Evolutionary conservation across 306 rosid species (phyloP), one percentile per base, ranked within the genome.

Genomic region (Castanopsis chinensis): DNA sequence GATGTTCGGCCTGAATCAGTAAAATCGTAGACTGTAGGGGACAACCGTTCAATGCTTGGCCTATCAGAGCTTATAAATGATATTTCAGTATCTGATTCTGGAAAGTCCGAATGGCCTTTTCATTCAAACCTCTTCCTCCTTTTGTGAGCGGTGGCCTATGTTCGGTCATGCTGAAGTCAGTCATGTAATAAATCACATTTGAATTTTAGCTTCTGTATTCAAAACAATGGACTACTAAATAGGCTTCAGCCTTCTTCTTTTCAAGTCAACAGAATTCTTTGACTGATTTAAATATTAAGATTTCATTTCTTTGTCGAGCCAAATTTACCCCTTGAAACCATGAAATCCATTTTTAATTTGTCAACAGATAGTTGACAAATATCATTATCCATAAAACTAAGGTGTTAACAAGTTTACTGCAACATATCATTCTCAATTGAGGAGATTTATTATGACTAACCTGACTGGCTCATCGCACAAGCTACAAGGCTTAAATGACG

Each of bases 11-110:
- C 76, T 6, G 86, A 74, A 52, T 91, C 97, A 28, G 81, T 49
- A 61, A 71, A 86, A 19, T 95, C 97, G 27, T 80, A 80, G 60
- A 67, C 76, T 51, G 85, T 67, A 64, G 95, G 84, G 64, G 99
- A 87, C 27, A 88, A 27, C 25, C 90, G 87, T 1, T 83, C 97
- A 60, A 90, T 85, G 81, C 94, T 91, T 43, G 94, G 84, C 83
- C 98, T 91, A 21, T 64, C 97, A 0, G 99, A 92, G 90, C 96
- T 91, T 21, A 91, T 76, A 76, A 93, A 93, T 76, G 98, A 93
- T 84, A 91, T 91, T 75, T 95, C 97, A 18, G 94, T 78, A 19
- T 93, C 98, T 5, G 91, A 77, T 33, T 89, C 98, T 15, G 86
- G 56, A 21, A 86, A 83, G 3, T 87, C 97, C 41, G 81, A 69